Base-by-base conservation (phyloP, 2,329 filamentous ascomycete genomes). In the Lasiodiplodia citricola region DNA sequence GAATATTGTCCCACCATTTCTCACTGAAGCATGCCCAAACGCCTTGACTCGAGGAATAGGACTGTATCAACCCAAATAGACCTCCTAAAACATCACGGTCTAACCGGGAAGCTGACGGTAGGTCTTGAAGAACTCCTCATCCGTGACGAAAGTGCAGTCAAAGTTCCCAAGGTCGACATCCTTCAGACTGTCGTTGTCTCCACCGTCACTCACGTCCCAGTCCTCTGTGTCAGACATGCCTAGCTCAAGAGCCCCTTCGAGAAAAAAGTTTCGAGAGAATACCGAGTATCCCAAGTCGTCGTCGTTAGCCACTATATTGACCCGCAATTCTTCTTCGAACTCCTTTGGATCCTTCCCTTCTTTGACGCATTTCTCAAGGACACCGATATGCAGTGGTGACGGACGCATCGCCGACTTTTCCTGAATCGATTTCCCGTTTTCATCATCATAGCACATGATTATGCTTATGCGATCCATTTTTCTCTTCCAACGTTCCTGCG, bases 131-230 rank as follows among this genome's bases (percentile, higher is more conserved):
- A 38, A 56, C 7, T 37, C 6, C 8, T 56, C 28, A 16, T 56
- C 54, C 6, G 1, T 37, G 16, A 21, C 18, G 28, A 28, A 56
- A 10, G 13, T 37, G 0, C 28, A 37, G 18, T 21, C 3, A 18
- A 37, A 7, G 3, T 8, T 16, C 10, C 31, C n/a, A 3, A 54
- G n/a, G 18, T 41, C 47, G 1, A 54, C n/a, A 1, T 37, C 62
- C n/a, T 54, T 65, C 5, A 65, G 44, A 16, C 62, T 65, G 47
- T 65, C 62, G 4, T 14, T 54, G 10, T 65, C 62, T 2, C 8
- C 41, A n/a, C 16, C 50, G 13, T 65, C 62, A 31, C 47, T 54
- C 28, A 37, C 1, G 37, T 51, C 25, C 18, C 37, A 25, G 14
- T n/a, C 41, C 41, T 44, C 41, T n/a, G 14, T 8, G 0, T 64